These are phyloP conservation scores for Saxispiralis lemnorum DNA, from an alignment of 495 filamentous ascomycete species.

Conservation along the genomic window DNA sequence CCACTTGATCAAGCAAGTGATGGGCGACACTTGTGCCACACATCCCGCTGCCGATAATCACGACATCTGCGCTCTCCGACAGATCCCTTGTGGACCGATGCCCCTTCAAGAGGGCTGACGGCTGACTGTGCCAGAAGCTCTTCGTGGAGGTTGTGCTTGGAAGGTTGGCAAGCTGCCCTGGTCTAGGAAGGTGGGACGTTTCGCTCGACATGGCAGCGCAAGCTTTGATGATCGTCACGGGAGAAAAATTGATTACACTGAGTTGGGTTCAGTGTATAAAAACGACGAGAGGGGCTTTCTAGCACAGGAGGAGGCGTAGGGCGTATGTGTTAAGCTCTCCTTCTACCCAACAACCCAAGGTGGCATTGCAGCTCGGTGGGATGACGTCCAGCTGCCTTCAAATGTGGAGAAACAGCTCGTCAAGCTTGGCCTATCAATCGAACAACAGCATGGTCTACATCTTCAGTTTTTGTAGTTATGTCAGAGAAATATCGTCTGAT, in stretches of 20 bases:
- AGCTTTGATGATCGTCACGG: neutral
- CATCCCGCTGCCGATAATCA: conserved; percentile 59
- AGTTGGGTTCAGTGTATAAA: no score
- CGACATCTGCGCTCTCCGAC: conserved; percentile 40
- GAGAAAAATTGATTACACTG: neutral
- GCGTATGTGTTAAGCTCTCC: no score
- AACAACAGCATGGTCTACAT: no score
- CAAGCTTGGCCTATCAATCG: no score
- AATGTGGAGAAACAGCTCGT: no score
- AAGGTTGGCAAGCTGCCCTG: conserved; percentile 17
- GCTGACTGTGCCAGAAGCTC: conserved; percentile 59
- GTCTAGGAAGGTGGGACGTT: conserved; percentile 3
- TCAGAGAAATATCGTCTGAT: no score
- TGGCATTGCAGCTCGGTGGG: no score
- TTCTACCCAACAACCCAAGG: no score
- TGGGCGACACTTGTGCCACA: conserved; percentile 50
- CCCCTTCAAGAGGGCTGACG: conserved; percentile 35
- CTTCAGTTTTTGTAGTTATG: no score
- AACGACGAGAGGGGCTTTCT: no score
- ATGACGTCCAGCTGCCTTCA: no score
- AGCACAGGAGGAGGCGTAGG: no score
- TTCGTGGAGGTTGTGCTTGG: conserved; percentile 38
- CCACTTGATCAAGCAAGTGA: conserved; percentile 34
- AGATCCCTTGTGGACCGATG: conserved; percentile 43
- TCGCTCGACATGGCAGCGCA: conserved; percentile 7